Evolutionary conservation across 805 yeast genomes (phyloP), one percentile per base, ranked within the genome.

Genomic region (Spencermartinsiella europaea): DNA sequence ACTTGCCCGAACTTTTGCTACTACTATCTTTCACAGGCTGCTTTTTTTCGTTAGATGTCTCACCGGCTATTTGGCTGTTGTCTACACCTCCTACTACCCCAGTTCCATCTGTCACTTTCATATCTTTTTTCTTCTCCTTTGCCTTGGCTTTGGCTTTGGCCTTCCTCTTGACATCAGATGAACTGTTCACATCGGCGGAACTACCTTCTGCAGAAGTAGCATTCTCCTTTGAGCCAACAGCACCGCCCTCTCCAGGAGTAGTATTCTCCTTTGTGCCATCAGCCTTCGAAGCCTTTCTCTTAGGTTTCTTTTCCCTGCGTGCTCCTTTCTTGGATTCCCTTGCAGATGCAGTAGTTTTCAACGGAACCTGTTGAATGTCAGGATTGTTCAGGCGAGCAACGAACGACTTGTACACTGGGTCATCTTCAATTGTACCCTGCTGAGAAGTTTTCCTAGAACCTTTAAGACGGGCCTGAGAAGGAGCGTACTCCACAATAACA

Each of bases 401-500:
- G 34, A 42, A 42, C 21, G 17, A 3, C 21, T 34, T 16, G 20
- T 42, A 42, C n/a, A 21, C 20, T 7, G 3, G 19, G 38, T 42
- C 45, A 3, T 42, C 15, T 5, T 42, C 21, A 14, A 42, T 42
- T 7, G 45, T 34, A 2, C 35, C 35, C 3, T 25, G 38, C 12
- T 19, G 8, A 4, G 39, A 33, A 20, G 33, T 58, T 12, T 42
- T 22, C 19, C 44, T 44, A 8, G 48, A 12, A 2, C 40, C 19
- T 33, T 43, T 38, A 10, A 56, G 46, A 3, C 31, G 20, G 21
- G 41, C 46, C 34, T 57, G 60, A 38, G 40, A 49, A 7, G 62
- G 61, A 10, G 64, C 61, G 25, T 52, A 56, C 34, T 58, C 62
- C 20, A 60, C 51, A 42, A 36, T 46, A 17, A 50, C 41, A 4